Percentiles rank a stretch among this genome's conserved stretches.
Evolutionary conservation across 2,329 filamentous ascomycete species (phyloP).

Genomic region (Alternaria panax): DNA sequence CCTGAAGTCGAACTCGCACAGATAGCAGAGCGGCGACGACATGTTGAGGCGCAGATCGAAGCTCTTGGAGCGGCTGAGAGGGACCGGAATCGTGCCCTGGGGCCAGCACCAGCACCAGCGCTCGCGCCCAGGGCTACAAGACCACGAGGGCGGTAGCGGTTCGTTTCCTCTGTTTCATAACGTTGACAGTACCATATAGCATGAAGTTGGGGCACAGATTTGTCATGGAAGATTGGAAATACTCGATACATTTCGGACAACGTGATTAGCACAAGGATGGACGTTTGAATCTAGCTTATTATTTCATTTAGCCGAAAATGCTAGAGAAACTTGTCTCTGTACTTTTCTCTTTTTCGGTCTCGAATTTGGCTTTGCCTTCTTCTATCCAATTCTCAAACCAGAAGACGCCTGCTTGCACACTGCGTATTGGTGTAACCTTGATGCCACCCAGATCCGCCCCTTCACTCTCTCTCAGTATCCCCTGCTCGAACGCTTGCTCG

Average conservation of each 20-base stretch:
- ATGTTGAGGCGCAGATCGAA: not conserved
- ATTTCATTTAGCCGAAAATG: constrained; percentile 7
- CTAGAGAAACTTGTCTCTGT: constrained; percentile 31
- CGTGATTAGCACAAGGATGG: not conserved
- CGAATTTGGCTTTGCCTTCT: constrained; percentile 63
- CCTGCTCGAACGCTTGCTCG: constrained; percentile 19
- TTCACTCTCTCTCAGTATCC: constrained; percentile 25
- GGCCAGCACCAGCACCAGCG: not conserved
- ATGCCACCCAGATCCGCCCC: constrained; percentile 58
- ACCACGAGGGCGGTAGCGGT: not conserved
- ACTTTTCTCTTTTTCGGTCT: constrained; percentile 22
- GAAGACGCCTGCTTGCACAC: constrained; percentile 70
- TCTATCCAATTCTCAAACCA: constrained; percentile 75
- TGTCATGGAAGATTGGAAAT: not conserved
- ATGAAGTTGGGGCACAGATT: not conserved
- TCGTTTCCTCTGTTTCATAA: not conserved
- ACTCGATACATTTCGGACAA: not conserved
- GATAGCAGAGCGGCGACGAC: not conserved
- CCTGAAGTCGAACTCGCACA: not conserved
- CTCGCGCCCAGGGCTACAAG: not conserved
- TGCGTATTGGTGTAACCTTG: constrained; percentile 67
- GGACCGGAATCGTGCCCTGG: not conserved
- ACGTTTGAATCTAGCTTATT: not conserved
- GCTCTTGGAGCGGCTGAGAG: not conserved
- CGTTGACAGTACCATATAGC: not conserved